These are phyloP conservation scores for Penicillium sp. DNA, from an alignment of 2,329 filamentous ascomycete species.

Conservation along the genomic window DNA sequence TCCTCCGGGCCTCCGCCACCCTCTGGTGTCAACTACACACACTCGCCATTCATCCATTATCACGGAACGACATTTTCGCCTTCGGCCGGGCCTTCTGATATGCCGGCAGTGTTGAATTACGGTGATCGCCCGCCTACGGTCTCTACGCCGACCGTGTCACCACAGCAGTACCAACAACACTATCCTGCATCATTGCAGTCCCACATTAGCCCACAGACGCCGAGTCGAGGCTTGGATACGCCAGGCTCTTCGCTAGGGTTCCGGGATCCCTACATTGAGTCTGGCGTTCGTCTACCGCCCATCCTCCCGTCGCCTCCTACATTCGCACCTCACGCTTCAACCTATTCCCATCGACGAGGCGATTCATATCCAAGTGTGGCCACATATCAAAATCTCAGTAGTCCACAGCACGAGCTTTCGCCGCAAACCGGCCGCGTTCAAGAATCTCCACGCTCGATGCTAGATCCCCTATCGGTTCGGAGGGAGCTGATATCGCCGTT, in stretches of 20 bases:
- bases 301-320: constrained; percentile 32
- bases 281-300: constrained; percentile 33
- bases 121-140: constrained; percentile 18
- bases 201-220: constrained; percentile 22
- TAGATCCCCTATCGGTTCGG: constrained; percentile 24
- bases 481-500: constrained; percentile 7
- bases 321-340: constrained; percentile 17
- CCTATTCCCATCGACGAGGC: constrained; percentile 27
- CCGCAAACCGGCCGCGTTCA: constrained; percentile 1
- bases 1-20: constrained; percentile 28
- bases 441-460: constrained; percentile 20
- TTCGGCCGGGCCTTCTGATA: constrained; percentile 23
- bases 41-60: constrained; percentile 8
- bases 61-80: constrained; percentile 20
- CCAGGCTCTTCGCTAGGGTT: constrained; percentile 22
- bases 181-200: constrained; percentile 24
- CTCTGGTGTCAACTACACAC: constrained; percentile 10
- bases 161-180: constrained; percentile 30
- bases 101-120: constrained; percentile 27
- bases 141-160: constrained; percentile 28
- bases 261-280: constrained; percentile 29
- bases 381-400: constrained; percentile 22
- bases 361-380: constrained; percentile 30
- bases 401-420: constrained; percentile 20
- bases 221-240: constrained; percentile 24